phyloP scores from a whole-genome alignment of 208 protist species.

The Porcisia hertigi region DNA sequence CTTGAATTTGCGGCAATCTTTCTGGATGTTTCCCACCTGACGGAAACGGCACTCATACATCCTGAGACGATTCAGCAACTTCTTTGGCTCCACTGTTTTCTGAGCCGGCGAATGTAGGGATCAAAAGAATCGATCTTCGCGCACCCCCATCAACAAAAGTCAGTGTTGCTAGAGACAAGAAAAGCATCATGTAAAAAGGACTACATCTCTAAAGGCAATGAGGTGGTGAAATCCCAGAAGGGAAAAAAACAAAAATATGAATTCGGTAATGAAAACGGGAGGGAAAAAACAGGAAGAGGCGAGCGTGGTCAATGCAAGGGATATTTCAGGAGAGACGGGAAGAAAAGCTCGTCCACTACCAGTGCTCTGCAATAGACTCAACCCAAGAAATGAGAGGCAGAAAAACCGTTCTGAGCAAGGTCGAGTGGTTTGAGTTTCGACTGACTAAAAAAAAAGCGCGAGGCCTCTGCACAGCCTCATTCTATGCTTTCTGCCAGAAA shows the following conservation, averaged over 20 bases:
- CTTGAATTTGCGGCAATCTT: slow-evolving; percentile 12
- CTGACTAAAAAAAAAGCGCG: neutral
- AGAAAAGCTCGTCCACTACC: neutral
- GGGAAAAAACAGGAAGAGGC: neutral
- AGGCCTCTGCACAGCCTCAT: neutral
- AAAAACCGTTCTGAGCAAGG: neutral
- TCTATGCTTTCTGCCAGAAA: neutral
- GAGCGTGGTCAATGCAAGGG: neutral
- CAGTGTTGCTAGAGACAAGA: neutral
- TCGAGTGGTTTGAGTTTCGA: neutral
- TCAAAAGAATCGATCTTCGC: slow-evolving; percentile 32
- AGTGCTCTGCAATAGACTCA: neutral
- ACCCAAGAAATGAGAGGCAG: neutral
- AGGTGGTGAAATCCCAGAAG: neutral
- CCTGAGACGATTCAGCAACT: slow-evolving; percentile 36
- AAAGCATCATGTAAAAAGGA: slow-evolving; percentile 11
- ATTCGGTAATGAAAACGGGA: neutral
- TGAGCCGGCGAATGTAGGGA: slow-evolving; percentile 33
- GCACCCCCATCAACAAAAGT: neutral
- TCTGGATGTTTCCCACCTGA: slow-evolving; percentile 44
- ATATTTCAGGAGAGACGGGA: neutral
- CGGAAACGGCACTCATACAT: slow-evolving; percentile 38
- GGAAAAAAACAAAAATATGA: neutral
- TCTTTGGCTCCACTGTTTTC: slow-evolving; percentile 39
- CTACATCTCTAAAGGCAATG: neutral